Base-by-base conservation (phyloP, 805 yeast species). In the Yarrowia porcina region DNA sequence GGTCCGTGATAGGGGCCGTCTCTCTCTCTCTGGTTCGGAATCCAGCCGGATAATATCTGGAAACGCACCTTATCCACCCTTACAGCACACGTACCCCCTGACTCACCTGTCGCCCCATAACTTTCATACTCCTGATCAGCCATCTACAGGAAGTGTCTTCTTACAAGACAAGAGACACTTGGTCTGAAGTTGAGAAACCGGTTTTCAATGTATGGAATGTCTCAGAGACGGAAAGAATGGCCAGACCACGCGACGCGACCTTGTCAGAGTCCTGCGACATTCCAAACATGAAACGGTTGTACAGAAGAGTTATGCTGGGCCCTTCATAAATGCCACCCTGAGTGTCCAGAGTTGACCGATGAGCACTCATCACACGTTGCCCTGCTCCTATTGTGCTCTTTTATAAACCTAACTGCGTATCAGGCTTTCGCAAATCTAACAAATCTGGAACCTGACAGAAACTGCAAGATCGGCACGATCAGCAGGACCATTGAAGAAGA, bases 381-480 rank as follows among this genome's bases (percentile, higher is more conserved):
- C 52, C 36, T 45, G 36, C 52, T 28, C 50, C 35, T 17, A 45
- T 18, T 13, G 27, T 30, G 52, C 52, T 45, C 12, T 13, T 45
- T 45, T 45, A 28, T 12, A 45, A 45, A 45, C 52, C 52, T 45
- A 45, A 45, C 36, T 15, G 36, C 18, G 30, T 30, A 30, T 30
- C 52, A 45, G 52, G 52, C 52, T 45, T 45, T 45, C 52, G 52
- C 52, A 45, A 45, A 45, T 45, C 52, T 45, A 45, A 30, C 52
- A 45, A 45, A 45, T 45, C 52, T 45, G 36, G 52, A 45, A 45
- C 52, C 52, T 45, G 52, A 45, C 52, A 45, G 52, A 45, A 45
- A 45, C 52, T 45, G 52, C 52, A 45, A 45, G 52, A 45, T 45
- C 52, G 52, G 52, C 52, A 20, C n/a, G 52, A 45, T 45, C 52